These are phyloP conservation scores for Barbatosphaeria neglecta DNA, from an alignment of 495 filamentous ascomycete genomes.

Conservation along the genomic window DNA sequence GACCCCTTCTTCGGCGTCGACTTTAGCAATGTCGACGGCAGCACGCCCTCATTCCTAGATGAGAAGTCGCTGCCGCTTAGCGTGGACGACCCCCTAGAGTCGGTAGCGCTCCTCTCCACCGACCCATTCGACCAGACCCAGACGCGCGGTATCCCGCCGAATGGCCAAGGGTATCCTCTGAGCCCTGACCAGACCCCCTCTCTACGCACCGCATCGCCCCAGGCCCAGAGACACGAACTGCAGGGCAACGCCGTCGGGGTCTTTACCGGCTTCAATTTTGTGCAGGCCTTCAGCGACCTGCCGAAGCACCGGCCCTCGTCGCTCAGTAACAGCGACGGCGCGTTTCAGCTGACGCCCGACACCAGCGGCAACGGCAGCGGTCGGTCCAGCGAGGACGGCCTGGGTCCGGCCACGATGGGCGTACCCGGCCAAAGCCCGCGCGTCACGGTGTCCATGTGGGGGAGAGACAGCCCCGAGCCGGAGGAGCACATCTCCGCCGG, in stretches of 20 bases:
- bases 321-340: conserved; percentile 12
- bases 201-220: conserved; percentile 15
- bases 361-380: conserved; percentile 34
- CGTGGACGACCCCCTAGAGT: conserved; percentile 1
- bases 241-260: conserved; percentile 7
- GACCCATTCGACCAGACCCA: background rate
- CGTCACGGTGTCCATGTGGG: conserved; percentile 39
- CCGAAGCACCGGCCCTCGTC: conserved; percentile 13
- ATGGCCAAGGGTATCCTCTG: conserved; percentile 6
- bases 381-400: conserved; percentile 35
- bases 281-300: conserved; percentile 11
- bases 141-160: background rate
- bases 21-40: conserved; percentile 18
- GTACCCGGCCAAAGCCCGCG: conserved; percentile 34
- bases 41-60: conserved; percentile 24
- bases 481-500: conserved; percentile 1
- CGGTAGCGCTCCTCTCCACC: conserved; percentile 4
- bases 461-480: conserved; percentile 16
- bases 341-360: conserved; percentile 33
- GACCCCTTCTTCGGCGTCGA: conserved; percentile 28
- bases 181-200: conserved; percentile 25
- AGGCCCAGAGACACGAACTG: conserved; percentile 6
- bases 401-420: conserved; percentile 19
- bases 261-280: conserved; percentile 4
- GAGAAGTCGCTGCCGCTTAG: conserved; percentile 6